phyloP scores from a whole-genome alignment of 345 rosid genomes.

The Citrus inodora region DNA sequence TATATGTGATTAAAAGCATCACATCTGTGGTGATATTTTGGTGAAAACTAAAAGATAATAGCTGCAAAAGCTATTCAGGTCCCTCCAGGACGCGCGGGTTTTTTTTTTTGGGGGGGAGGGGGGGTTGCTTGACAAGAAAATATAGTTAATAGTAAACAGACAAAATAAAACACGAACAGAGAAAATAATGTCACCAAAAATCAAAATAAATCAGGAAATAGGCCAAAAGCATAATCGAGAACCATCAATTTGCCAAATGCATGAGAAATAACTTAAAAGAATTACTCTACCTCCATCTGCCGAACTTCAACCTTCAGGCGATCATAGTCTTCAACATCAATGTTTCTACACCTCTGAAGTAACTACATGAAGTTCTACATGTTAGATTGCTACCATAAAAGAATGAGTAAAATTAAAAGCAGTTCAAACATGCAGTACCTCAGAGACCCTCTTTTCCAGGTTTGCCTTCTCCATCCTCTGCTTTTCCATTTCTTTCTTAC shows the following conservation, averaged over 20 bases:
- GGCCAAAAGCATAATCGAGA: not conserved
- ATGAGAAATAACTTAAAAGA: not conserved
- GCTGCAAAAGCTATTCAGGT: too few species aligned
- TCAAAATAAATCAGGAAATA: not conserved
- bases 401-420: conserved; percentile 6
- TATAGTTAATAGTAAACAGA: not conserved
- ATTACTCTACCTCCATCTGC: conserved; percentile 54
- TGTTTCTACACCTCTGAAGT: conserved; percentile 59
- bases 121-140: not conserved
- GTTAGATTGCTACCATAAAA: conserved; percentile 18
- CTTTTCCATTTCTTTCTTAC: conserved; percentile 66
- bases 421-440: conserved; percentile 43
- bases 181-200: not conserved
- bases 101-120: too few species aligned
- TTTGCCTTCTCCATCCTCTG: conserved; percentile 54
- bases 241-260: not conserved
- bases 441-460: conserved; percentile 64
- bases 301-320: conserved; percentile 62
- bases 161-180: not conserved
- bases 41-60: not conserved
- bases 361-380: conserved; percentile 40
- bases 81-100: not conserved
- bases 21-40: not conserved
- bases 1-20: not conserved
- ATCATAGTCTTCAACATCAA: conserved; percentile 72